Evolutionary conservation across 2,329 filamentous ascomycete genomes (phyloP), one percentile per base, ranked within the genome.

Genomic region (Fusarium phyllophilum): DNA sequence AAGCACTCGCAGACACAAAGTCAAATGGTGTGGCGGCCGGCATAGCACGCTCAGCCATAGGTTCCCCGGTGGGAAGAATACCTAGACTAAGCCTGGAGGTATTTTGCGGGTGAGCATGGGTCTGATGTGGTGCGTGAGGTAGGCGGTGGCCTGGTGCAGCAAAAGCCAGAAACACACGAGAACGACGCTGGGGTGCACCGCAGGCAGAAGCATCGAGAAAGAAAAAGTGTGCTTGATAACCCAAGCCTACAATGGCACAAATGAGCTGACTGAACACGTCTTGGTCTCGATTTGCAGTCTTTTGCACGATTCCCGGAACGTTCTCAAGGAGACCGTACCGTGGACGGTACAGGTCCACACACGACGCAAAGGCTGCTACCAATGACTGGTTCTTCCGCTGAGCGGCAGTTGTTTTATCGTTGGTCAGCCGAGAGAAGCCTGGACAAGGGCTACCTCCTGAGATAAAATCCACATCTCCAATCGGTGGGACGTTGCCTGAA

Each of bases 251-350:
- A 1, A 96, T 82, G 2, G 90, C 87, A 70, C 92, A 93, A 15
- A 96, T 85, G 0, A 96, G 84, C 74, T 95, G 93, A 3, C 90
- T 91, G 58, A 95, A 90, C 0, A 94, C 89, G 66, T 94, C 93
- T 26, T 92, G 85, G 8, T 86, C 82, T 22, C 86, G 82, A 38
- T 81, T 82, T 12, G 78, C 76, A 24, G 80, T 84, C 24, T 83
- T 83, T 52, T 83, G 86, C 0, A 92, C 87, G 83, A 96, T 94
- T 0, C 83, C 85, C 0, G 89, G 82, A 0, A 97, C 94, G 73
- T 97, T 97, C 79, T 97, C 94, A 0, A 97, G 85, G 0, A 96
- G 74, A 0, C 91, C 92, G 77, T 93, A 96, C n/a, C 89, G 86
- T 0, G 94, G 94, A 0, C 91, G 88, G 73, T 94, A 95, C 0